Base-by-base conservation (phyloP, 495 filamentous ascomycete genomes). In the Hypoxylon lienhwacheense region DNA sequence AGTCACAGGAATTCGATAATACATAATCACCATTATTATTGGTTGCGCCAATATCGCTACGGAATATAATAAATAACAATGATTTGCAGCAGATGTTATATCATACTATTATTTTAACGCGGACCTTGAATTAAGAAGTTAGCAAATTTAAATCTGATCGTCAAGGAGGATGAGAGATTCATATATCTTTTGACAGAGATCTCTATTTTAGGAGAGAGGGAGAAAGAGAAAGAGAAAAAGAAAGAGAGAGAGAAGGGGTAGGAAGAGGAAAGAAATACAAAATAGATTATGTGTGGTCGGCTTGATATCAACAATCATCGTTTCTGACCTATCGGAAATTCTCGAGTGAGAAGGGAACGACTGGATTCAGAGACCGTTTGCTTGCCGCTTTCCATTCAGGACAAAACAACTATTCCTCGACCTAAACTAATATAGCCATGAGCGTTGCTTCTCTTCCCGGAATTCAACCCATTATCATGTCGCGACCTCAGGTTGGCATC, bases 401-500 rank as follows among this genome's bases (percentile, higher is more conserved):
- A 43, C 35, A 47, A 29, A n/a, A n/a, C n/a, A n/a, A n/a, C n/a
- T n/a, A n/a, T n/a, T n/a, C n/a, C n/a, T 12, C 22, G 39, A 50
- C 16, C 53, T 63, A 35, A 28, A 41, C 10, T 65, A 55, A 36
- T 52, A 70, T 66, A 31, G 58, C 53, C 12, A 67, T 68, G 62
- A 67, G 59, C 26, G 49, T 63, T 22, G 47, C 65, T 12, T 58
- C 65, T 43, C 55, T 68, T 28, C 59, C 55, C 1, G 59, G 66
- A 31, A 48, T 70, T 29, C 71, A 71, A 39, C 63, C 70, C 11
- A 59, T 69, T 26, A 68, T 72, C 61, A 85, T 87, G 81, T 83
- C 85, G 57, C 81, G 88, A 59, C 85, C 87, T 20, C 87, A 89
- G 77, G 83, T 92, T 66, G 87, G 87, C 70, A 93, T 93, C 70